Evolutionary conservation across 106 monocot species (phyloP).

Genomic region (Vanilla planifolia): DNA sequence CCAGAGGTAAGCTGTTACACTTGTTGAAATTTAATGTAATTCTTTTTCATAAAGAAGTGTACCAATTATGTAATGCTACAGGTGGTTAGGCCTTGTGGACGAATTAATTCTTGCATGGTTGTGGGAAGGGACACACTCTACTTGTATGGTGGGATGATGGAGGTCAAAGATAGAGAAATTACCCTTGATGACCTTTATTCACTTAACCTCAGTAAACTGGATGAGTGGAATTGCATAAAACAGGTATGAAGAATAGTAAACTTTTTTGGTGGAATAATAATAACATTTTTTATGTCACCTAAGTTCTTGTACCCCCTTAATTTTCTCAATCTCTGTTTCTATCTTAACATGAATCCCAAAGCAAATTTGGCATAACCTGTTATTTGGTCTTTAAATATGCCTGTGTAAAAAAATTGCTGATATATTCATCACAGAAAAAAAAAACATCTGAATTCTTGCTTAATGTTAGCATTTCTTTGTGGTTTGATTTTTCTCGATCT

Average conservation of each 20-base stretch:
- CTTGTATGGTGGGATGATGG: slow-evolving; percentile 97
- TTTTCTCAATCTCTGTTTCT: not conserved
- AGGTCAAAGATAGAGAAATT: slow-evolving; percentile 84
- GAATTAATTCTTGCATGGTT: slow-evolving; percentile 88
- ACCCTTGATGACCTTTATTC: slow-evolving; percentile 98
- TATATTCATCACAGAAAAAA: too few species aligned
- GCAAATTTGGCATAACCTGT: too few species aligned
- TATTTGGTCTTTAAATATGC: too few species aligned
- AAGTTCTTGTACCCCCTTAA: not conserved
- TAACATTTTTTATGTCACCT: not conserved
- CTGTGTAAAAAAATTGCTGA: too few species aligned
- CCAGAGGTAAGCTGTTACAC: slow-evolving; percentile 41
- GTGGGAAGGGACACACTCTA: slow-evolving; percentile 77
- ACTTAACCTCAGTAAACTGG: slow-evolving; percentile 94
- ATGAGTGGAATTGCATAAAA: slow-evolving; percentile 98
- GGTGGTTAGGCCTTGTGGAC: slow-evolving; percentile 88
- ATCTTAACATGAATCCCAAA: not conserved
- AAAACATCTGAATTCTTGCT: too few species aligned
- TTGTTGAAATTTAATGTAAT: not conserved
- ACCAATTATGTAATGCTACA: slow-evolving; percentile 14
- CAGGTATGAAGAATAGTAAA: slow-evolving; percentile 39
- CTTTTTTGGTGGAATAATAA: too few species aligned
- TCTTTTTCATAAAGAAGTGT: slow-evolving; percentile 4
- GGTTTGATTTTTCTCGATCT: too few species aligned
- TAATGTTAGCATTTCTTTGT: too few species aligned